Evolutionary conservation across 257 asterid species (phyloP), one percentile per base, ranked within the genome.

Genomic region (Ilex asprella): DNA sequence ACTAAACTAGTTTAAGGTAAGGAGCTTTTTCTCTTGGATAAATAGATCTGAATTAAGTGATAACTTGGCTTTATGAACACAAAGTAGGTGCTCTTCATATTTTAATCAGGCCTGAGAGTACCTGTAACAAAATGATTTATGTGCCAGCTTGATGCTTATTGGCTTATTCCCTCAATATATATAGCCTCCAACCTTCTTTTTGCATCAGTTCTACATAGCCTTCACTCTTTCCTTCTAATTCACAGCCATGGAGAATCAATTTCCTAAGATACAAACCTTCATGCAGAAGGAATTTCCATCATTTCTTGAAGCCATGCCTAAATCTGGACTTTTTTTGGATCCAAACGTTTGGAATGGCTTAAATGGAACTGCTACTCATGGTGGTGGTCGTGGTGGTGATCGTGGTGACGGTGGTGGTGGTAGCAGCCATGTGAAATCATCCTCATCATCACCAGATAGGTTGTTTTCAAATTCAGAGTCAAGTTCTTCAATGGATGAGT

Each of bases 221-320:
- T 39, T 68, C 69, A 59, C 54, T 66, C 53, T 65, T 58, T 67
- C 62, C 21, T 46, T 55, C 35, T 12, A 30, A 30, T 16, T 8
- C 68, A 61, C 55, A 65, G 73, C 57, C 31, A 70, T 77, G 76
- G 66, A 56, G 72, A 73, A 73, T 31, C 73, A 53, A 54, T 67
- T 71, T 47, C 72, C 75, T 2, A 63, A 76, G 58, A 53, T 70
- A 72, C 72, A 77, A 75, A 67, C 82, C 72, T 73, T 65, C 59
- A 71, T 77, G 73, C 78, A 73, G 58, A 83, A 75, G 70, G 83
- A 79, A 64, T 53, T 70, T 5, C 65, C 75, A 30, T 70, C 79
- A 63, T 56, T 68, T 62, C 59, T 50, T 13, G 58, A 73, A 31
- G 78, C 59, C 54, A 68, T 56, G 47, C 31, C 69, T 12, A 66